phyloP scores from a whole-genome alignment of 768 basidiomycete species.

The Pisolithus orientalis region DNA sequence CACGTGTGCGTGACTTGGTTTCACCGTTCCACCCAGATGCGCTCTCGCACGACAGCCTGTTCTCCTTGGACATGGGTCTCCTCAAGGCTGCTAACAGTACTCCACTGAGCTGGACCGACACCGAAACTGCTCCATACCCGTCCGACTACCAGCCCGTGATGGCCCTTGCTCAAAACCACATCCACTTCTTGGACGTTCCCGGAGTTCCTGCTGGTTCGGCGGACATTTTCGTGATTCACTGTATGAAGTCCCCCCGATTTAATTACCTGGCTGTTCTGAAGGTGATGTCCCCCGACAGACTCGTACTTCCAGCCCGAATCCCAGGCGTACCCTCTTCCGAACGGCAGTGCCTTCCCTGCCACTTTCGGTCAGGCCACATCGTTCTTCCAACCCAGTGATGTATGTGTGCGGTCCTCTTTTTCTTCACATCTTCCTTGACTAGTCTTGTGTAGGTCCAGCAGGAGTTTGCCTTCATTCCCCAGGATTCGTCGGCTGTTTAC shows the following conservation, averaged over 20 bases:
- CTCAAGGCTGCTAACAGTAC: slow-evolving; percentile 55
- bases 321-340: slow-evolving; percentile 46
- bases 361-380: slow-evolving; percentile 63
- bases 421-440: background rate
- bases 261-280: background rate
- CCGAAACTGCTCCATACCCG: slow-evolving; percentile 50
- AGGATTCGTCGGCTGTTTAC: slow-evolving; percentile 67
- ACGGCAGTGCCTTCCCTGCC: slow-evolving; percentile 55
- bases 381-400: slow-evolving; percentile 54
- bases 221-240: slow-evolving; percentile 84
- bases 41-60: slow-evolving; percentile 59
- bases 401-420: slow-evolving; percentile 22
- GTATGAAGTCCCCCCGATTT: slow-evolving; percentile 33
- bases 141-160: slow-evolving; percentile 64
- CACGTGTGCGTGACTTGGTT: background rate
- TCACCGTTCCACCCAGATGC: slow-evolving; percentile 44
- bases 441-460: slow-evolving; percentile 46
- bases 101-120: slow-evolving; percentile 58
- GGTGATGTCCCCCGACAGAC: slow-evolving; percentile 35
- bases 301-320: slow-evolving; percentile 72
- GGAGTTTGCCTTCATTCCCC: slow-evolving; percentile 73
- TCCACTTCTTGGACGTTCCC: slow-evolving; percentile 76
- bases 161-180: slow-evolving; percentile 82
- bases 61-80: slow-evolving; percentile 60
- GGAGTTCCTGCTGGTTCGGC: slow-evolving; percentile 60